Evolutionary conservation across 164 flowering plant species (phyloP).

Genomic region (Umbilicus rupestris): DNA sequence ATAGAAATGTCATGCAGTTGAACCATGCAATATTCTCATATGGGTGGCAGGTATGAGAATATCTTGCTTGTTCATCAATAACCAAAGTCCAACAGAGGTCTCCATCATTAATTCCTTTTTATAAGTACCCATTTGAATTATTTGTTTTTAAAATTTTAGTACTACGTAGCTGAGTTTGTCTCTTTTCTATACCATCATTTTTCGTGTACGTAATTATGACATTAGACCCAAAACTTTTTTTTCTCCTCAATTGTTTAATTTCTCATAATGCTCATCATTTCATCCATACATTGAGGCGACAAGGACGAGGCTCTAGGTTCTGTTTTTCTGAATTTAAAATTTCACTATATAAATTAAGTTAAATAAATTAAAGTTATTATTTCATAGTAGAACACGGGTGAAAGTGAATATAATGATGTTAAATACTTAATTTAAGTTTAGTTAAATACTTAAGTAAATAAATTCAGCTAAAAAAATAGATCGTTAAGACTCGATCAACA

Average conservation of each 20-base stretch:
- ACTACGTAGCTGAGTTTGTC: not conserved
- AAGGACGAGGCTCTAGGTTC: too few relatives aligned
- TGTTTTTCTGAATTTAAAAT: too few relatives aligned
- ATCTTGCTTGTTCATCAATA: not conserved
- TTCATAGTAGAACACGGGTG: too few relatives aligned
- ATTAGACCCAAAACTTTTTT: not conserved
- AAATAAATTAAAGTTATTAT: too few relatives aligned
- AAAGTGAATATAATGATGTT: too few relatives aligned
- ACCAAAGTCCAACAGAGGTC: not conserved
- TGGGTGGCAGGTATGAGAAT: not conserved
- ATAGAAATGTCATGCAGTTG: not conserved
- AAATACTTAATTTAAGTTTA: too few relatives aligned
- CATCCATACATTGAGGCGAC: not conserved
- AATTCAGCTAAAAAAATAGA: too few relatives aligned
- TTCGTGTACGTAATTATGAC: not conserved
- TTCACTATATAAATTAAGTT: too few relatives aligned
- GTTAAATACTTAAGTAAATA: too few relatives aligned
- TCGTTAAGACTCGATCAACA: too few relatives aligned
- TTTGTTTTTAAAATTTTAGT: not conserved
- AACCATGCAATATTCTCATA: not conserved
- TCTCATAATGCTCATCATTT: not conserved
- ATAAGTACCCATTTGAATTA: not conserved
- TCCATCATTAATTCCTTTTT: not conserved
- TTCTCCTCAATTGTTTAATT: not conserved
- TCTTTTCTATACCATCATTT: not conserved